Percentiles rank a stretch among this genome's conserved stretches.
Evolutionary conservation across 306 rosid species (phyloP).

Genomic region (Morella rubra): DNA sequence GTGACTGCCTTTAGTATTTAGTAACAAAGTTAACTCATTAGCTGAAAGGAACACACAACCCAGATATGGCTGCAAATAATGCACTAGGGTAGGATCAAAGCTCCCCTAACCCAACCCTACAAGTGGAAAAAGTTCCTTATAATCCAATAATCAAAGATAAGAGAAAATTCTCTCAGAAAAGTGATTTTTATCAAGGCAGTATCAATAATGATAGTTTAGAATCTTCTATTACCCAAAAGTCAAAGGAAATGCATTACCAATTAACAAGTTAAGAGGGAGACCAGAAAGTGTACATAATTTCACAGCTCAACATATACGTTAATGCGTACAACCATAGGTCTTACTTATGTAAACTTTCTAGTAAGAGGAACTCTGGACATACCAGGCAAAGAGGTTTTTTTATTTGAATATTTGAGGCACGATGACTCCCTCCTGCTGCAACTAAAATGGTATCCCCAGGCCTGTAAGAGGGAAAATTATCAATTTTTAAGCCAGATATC

Average conservation of each 20-base stretch:
- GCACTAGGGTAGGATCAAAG: background rate
- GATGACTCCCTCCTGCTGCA: constrained; percentile 82
- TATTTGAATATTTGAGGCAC: constrained; percentile 79
- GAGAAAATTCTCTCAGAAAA: background rate
- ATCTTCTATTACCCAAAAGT: background rate
- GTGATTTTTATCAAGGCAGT: background rate
- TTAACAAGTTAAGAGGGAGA: background rate
- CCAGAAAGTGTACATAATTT: background rate
- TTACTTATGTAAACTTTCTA: background rate
- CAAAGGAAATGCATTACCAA: background rate
- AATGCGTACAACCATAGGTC: background rate
- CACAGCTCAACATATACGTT: background rate
- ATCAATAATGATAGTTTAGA: background rate
- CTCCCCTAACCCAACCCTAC: background rate
- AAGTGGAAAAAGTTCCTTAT: background rate
- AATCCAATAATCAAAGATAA: background rate
- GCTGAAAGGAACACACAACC: background rate
- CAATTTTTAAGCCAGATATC: constrained; percentile 11
- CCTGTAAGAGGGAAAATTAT: constrained; percentile 42
- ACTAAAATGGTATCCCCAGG: constrained; percentile 95
- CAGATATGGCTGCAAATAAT: background rate
- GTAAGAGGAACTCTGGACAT: constrained; percentile 31
- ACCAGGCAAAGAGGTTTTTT: constrained; percentile 89
- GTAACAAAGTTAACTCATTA: background rate
- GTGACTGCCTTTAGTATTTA: background rate